Conservation (phyloP, 352 stramenopile genomes). For the Phytophthora agathidicida region DNA sequence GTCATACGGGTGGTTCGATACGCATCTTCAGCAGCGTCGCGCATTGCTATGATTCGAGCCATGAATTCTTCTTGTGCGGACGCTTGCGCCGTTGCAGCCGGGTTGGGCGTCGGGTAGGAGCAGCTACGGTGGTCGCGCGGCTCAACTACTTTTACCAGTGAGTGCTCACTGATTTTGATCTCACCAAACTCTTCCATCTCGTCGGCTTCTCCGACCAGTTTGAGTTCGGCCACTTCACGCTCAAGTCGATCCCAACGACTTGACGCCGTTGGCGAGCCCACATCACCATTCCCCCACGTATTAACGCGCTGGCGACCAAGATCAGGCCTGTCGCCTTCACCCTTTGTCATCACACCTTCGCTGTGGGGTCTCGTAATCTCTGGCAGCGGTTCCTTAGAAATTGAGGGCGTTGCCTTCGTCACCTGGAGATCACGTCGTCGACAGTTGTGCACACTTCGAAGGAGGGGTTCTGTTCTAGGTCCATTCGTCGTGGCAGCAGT, state of each 20-base stretch:
- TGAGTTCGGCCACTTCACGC: conserved; percentile 4
- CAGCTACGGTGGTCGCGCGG: conserved; percentile 14
- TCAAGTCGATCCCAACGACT: conserved; percentile 24
- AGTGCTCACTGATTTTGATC: conserved; percentile 16
- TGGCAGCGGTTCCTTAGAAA: conserved; percentile 5
- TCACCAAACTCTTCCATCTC: conserved; percentile 22
- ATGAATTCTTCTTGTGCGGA: conserved; percentile 26
- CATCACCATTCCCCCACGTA: conserved; percentile 21
- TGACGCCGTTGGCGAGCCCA: conserved; percentile 5
- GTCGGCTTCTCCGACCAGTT: conserved; percentile 7
- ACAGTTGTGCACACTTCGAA: conserved; percentile 23
- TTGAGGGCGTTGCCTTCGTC: neutral
- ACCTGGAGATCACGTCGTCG: conserved; percentile 18
- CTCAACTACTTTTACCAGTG: conserved; percentile 15
- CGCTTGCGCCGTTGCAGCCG: neutral
- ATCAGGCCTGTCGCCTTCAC: neutral
- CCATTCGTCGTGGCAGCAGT: neutral
- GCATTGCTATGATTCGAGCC: conserved; percentile 64
- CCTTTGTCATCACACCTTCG: conserved; percentile 8
- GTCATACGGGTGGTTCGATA: conserved; percentile 47
- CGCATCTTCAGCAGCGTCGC: conserved; percentile 54
- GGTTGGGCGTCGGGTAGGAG: conserved; percentile 5
- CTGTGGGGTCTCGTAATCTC: conserved; percentile 8
- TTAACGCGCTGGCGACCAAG: conserved; percentile 17
- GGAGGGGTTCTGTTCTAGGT: neutral